Evolutionary conservation across 2,329 filamentous ascomycete species (phyloP).

Genomic region (Xylariomycetidae sp.): DNA sequence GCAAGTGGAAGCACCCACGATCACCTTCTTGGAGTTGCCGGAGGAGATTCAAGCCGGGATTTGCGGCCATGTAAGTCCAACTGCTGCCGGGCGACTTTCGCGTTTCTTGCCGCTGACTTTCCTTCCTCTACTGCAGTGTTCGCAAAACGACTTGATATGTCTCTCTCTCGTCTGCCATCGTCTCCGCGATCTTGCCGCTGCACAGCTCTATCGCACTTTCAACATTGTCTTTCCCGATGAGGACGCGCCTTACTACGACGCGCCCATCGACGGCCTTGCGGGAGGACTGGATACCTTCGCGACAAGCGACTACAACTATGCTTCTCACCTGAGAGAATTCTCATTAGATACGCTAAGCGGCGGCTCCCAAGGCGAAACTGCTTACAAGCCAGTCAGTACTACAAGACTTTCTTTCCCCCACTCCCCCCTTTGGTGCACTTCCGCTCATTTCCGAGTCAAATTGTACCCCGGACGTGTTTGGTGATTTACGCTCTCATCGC

Average conservation of each 20-base stretch:
- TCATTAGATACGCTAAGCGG: slow-evolving; percentile 49
- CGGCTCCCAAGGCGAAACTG: slow-evolving; percentile 45
- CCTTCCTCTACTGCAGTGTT: slow-evolving; percentile 34
- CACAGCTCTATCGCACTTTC: slow-evolving; percentile 54
- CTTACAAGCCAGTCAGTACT: slow-evolving; percentile 46
- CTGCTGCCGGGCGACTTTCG: background rate
- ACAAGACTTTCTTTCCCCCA: too few relatives aligned
- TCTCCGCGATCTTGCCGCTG: slow-evolving; percentile 52
- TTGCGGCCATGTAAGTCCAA: slow-evolving; percentile 35
- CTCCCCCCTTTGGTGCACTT: too few relatives aligned
- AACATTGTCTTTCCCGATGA: slow-evolving; percentile 57
- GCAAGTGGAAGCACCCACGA: slow-evolving; percentile 12
- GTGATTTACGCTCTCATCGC: too few relatives aligned
- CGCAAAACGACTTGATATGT: slow-evolving; percentile 47
- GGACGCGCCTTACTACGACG: slow-evolving; percentile 45
- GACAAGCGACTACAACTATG: slow-evolving; percentile 59
- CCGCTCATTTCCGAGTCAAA: too few relatives aligned
- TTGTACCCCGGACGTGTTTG: too few relatives aligned
- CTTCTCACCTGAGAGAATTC: slow-evolving; percentile 49
- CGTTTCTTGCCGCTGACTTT: slow-evolving; percentile 6
- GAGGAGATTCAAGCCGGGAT: slow-evolving; percentile 44
- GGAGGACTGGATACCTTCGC: slow-evolving; percentile 55
- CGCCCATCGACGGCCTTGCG: slow-evolving; percentile 50
- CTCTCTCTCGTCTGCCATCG: slow-evolving; percentile 52
- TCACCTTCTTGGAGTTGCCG: slow-evolving; percentile 37